Conservation (phyloP, 495 filamentous ascomycete genomes). For the Hapsidospora chrysogenum region DNA sequence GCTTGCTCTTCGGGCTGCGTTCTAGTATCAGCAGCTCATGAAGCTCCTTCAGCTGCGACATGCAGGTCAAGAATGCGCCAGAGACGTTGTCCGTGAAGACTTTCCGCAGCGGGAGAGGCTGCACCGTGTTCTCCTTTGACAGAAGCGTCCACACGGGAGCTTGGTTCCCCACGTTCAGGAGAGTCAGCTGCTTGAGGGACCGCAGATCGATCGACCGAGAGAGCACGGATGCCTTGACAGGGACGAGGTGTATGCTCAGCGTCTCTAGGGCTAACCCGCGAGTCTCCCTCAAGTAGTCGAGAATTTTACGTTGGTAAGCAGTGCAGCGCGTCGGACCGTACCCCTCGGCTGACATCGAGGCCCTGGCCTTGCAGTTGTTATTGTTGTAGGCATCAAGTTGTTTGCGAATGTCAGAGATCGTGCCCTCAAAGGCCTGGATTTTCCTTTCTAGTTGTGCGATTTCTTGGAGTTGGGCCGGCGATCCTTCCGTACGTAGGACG, state of each 20-base stretch:
- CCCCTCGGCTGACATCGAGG: too few species aligned
- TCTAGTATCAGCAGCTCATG: constrained; percentile 43
- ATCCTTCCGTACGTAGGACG: too few species aligned
- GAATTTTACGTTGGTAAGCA: too few species aligned
- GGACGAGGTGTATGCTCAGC: constrained; percentile 38
- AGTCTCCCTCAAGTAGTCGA: constrained; percentile 35
- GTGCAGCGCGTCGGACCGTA: too few species aligned
- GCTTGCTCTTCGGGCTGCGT: constrained; percentile 26
- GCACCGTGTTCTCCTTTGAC: constrained; percentile 28
- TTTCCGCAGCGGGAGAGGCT: constrained; percentile 30
- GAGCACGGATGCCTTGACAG: constrained; percentile 35
- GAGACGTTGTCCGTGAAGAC: constrained; percentile 47
- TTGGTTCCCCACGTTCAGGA: constrained; percentile 45
- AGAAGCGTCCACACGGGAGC: constrained; percentile 37
- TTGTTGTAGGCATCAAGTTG: too few species aligned
- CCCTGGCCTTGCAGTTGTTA: too few species aligned
- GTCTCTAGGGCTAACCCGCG: constrained; percentile 34
- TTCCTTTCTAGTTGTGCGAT: too few species aligned
- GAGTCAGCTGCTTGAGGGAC: constrained; percentile 31
- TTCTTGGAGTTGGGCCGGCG: too few species aligned
- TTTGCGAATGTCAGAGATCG: too few species aligned
- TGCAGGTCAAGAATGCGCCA: constrained; percentile 27
- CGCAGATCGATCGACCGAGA: constrained; percentile 33
- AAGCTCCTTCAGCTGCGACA: constrained; percentile 30
- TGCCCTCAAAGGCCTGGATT: too few species aligned